Conservation (phyloP, 192 early-diverging fungal genomes). For the Thamnidium elegans region DNA sequence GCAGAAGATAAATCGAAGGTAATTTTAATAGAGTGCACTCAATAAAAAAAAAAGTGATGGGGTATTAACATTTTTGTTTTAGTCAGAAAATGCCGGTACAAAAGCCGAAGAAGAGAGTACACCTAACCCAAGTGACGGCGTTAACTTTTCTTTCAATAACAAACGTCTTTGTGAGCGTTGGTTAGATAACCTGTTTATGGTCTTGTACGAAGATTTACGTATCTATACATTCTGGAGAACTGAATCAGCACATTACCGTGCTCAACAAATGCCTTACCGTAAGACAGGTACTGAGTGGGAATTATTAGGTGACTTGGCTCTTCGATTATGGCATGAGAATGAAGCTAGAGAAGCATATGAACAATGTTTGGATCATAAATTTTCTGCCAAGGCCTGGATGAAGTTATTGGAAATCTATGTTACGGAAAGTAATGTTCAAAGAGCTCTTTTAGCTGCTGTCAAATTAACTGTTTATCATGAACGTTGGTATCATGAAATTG, state of each 20-base stretch:
- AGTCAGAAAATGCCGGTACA: not conserved
- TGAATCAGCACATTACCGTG: constrained; percentile 76
- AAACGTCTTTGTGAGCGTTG: constrained; percentile 99
- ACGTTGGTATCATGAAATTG: constrained; percentile 88
- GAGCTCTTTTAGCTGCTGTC: constrained; percentile 76
- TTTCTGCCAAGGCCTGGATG: constrained; percentile 88
- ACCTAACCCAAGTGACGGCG: constrained; percentile 29
- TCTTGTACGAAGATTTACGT: constrained; percentile 91
- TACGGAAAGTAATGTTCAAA: constrained; percentile 76
- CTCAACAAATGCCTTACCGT: constrained; percentile 74
- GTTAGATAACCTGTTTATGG: constrained; percentile 99
- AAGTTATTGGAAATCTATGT: constrained; percentile 79
- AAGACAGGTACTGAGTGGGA: constrained; percentile 99
- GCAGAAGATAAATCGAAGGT: constrained; percentile 52
- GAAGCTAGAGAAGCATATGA: constrained; percentile 94
- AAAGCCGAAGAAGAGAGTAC: not conserved
- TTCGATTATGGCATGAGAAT: constrained; percentile 79
- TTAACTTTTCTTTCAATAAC: constrained; percentile 79
- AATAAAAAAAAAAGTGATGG: not conserved
- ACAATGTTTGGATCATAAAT: constrained; percentile 84
- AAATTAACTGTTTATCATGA: constrained; percentile 85
- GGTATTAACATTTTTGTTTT: not conserved
- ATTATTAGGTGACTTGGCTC: constrained; percentile 88
- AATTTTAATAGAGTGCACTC: not conserved
- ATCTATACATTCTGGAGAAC: constrained; percentile 92